Evolutionary conservation across 1,284 basidiomycete species (phyloP).

Genomic region (Sanghuangporus sanghuang): DNA sequence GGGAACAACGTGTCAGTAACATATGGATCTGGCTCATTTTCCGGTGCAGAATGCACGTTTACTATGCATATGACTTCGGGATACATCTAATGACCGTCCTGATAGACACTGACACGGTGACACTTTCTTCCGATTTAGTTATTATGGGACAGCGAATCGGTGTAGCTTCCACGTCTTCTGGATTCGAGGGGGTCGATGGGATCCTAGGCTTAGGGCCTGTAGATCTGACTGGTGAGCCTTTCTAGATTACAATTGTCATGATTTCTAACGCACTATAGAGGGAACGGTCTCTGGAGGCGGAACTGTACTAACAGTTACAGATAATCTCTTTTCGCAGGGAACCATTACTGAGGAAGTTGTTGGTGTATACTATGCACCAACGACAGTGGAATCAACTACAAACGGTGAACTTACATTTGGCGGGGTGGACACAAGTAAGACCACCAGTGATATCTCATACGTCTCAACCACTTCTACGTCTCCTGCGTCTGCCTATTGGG

Average conservation of each 20-base stretch:
- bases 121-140: slow-evolving; percentile 21
- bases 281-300: slow-evolving; percentile 16
- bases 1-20: slow-evolving; percentile 12
- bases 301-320: slow-evolving; percentile 24
- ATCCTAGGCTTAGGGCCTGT: slow-evolving; percentile 36
- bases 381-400: slow-evolving; percentile 11
- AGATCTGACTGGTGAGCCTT: slow-evolving; percentile 22
- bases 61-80: not conserved
- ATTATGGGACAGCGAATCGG: slow-evolving; percentile 38
- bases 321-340: slow-evolving; percentile 21
- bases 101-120: slow-evolving; percentile 24
- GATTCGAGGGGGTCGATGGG: slow-evolving; percentile 36
- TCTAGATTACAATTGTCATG: not conserved
- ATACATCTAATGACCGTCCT: slow-evolving; percentile 1
- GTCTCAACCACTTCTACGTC: slow-evolving; percentile 17
- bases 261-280: not conserved
- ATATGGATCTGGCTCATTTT: slow-evolving; percentile 10
- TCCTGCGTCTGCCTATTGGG: slow-evolving; percentile 31
- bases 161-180: slow-evolving; percentile 31
- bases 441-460: slow-evolving; percentile 17
- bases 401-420: slow-evolving; percentile 23
- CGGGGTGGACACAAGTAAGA: slow-evolving; percentile 20
- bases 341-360: slow-evolving; percentile 19
- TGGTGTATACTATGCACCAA: slow-evolving; percentile 22
- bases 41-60: slow-evolving; percentile 7